Base-by-base conservation (phyloP, 2,329 filamentous ascomycete species). In the Ramularia endophylla region DNA sequence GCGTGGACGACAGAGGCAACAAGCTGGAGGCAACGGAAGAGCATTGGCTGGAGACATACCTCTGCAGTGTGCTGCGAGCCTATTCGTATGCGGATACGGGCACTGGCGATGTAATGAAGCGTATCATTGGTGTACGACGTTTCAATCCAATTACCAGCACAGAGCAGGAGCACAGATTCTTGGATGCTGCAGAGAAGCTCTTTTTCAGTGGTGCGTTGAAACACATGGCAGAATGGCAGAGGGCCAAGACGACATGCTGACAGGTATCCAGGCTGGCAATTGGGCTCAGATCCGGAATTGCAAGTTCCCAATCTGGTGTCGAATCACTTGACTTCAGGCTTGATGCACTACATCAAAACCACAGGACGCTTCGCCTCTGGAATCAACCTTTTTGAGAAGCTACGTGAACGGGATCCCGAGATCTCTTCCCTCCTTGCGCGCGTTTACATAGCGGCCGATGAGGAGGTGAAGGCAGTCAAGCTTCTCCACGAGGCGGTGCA, bases 121-220 rank as follows among this genome's bases (percentile, higher is more conserved):
- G 92, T 69, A 95, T 98, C 46, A 86, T 97, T 61, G 92, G 90
- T n/a, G 88, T 97, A 37, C 78, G 92, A 54, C 80, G 92, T 49
- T 97, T 98, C 74, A 98, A 98, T 61, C 92, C 92, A 1, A 87
- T 98, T 47, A 95, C 88, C 35, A 97, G 86, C 64, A 97, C 92
- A n/a, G 92, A 98, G 65, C 88, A 87, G 46, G 92, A 98, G 66
- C 92, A 98, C 62, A 87, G 87, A 51, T 98, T 98, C 62, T 72
- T 98, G 30, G 85, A 94, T 58, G 87, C 92, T 15, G 92, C 92
- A 8, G 92, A 98, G 67, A 84, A 85, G 57, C 74, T 98, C 22
- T 98, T 98, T 67, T 97, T 97, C 69, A 80, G 85, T 66, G 90
- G 88, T 87, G 51, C 45, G 53, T 42, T n/a, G 3, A 31, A 5